Conservation (phyloP, 805 yeast genomes). For the Wickerhamomyces canadensis region DNA sequence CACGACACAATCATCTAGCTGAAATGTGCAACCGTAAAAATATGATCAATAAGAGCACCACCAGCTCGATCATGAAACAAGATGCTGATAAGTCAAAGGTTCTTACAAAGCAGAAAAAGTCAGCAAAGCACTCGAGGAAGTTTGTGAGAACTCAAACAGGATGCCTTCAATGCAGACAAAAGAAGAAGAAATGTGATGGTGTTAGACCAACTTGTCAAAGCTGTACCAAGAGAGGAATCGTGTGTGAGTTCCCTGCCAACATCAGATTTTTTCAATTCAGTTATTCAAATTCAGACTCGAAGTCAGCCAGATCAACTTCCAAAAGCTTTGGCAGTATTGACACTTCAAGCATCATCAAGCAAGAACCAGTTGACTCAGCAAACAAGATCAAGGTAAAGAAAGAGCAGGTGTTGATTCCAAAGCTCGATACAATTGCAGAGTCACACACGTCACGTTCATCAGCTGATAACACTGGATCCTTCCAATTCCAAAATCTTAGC, state of each 20-base stretch:
- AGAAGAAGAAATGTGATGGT: constrained; percentile 27
- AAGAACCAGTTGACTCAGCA: no score
- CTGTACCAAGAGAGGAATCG: constrained; percentile 19
- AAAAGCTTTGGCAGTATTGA: neutral
- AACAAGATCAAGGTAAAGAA: no score
- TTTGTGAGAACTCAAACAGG: constrained; percentile 25
- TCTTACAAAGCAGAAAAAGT: constrained; percentile 4
- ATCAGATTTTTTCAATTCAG: constrained; percentile 18
- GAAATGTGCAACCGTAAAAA: no score
- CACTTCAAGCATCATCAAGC: neutral
- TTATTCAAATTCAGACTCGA: neutral
- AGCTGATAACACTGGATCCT: no score
- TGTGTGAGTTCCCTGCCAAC: constrained; percentile 23
- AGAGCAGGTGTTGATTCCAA: no score
- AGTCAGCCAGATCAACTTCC: neutral
- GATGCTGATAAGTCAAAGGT: no score
- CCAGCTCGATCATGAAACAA: no score
- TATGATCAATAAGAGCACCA: no score
- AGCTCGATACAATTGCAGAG: no score
- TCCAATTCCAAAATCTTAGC: no score
- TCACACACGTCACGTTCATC: no score
- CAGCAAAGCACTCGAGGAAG: constrained; percentile 21
- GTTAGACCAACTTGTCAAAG: constrained; percentile 21
- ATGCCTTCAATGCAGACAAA: constrained; percentile 24
- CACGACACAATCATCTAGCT: no score